Conservation (phyloP, 345 rosid genomes). For the Syzygium aromaticum region DNA sequence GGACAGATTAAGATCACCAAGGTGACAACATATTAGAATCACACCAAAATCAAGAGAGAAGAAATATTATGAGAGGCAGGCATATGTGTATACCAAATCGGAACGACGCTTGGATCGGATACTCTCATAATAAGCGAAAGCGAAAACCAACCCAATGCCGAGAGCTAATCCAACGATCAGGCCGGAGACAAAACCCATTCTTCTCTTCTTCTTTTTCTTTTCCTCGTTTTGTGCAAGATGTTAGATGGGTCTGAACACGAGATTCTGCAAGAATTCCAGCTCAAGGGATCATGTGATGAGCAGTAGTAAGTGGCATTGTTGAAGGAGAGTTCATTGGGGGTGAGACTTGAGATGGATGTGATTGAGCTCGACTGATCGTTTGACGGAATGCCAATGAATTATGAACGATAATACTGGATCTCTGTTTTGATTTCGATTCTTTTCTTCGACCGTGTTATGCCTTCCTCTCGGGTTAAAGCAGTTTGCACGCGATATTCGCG, state of each 20-base stretch:
- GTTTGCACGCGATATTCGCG: not conserved
- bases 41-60: not conserved
- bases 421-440: not conserved
- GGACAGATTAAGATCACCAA: not conserved
- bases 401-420: not conserved
- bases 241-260: not conserved
- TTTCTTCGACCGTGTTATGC: not conserved
- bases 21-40: not conserved
- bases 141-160: constrained; percentile 60
- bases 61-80: not conserved
- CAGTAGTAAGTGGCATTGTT: not conserved
- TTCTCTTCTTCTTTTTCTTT: not conserved
- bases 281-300: not conserved
- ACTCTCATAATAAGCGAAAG: constrained; percentile 63
- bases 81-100: constrained; percentile 32
- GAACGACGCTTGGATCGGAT: constrained; percentile 76
- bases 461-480: not conserved
- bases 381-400: not conserved
- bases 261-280: not conserved
- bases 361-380: not conserved
- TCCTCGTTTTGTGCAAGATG: not conserved
- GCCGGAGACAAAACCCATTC: constrained; percentile 36
- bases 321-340: not conserved
- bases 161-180: constrained; percentile 51
- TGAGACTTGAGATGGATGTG: not conserved